phyloP scores from a whole-genome alignment of 352 stramenopile species.

The Pythium inflatum region DNA sequence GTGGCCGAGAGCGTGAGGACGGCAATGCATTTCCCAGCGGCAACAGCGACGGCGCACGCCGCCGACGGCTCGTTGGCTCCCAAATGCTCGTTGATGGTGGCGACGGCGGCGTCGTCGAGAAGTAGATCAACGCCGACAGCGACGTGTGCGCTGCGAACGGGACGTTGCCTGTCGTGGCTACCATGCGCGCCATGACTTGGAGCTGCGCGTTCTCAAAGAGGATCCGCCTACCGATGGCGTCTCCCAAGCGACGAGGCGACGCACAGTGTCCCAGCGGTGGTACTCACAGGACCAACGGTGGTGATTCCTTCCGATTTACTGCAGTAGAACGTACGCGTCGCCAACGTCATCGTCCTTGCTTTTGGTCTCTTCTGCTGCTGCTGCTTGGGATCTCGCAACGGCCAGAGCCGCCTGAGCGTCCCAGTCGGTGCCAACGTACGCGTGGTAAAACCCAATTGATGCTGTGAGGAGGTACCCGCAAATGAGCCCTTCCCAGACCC shows the following conservation, averaged over 20 bases:
- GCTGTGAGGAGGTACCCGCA: slow-evolving; percentile 80
- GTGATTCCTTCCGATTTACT: not conserved
- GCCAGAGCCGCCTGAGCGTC: slow-evolving; percentile 50
- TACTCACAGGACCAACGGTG: slow-evolving; percentile 23
- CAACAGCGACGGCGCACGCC: slow-evolving; percentile 56
- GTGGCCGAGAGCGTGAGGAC: slow-evolving; percentile 54
- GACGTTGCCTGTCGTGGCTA: slow-evolving; percentile 66
- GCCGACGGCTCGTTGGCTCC: slow-evolving; percentile 45
- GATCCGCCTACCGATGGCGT: slow-evolving; percentile 57
- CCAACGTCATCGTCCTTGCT: no score
- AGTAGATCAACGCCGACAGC: slow-evolving; percentile 89
- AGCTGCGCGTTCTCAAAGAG: slow-evolving; percentile 86
- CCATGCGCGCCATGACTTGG: slow-evolving; percentile 76
- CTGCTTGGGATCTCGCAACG: no score
- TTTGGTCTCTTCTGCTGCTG: no score
- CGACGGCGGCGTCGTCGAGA: slow-evolving; percentile 67
- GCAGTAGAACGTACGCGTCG: no score
- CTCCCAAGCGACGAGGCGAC: slow-evolving; percentile 52
- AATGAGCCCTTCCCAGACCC: slow-evolving; percentile 74
- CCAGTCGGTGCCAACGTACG: slow-evolving; percentile 70
- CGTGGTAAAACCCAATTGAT: slow-evolving; percentile 59
- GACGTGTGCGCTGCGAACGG: slow-evolving; percentile 80
- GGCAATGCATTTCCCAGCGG: slow-evolving; percentile 54
- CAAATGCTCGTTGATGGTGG: slow-evolving; percentile 66
- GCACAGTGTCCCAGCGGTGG: slow-evolving; percentile 46